Evolutionary conservation across 202 grass and related monocot genomes (phyloP), one percentile per base, ranked within the genome.

Genomic region (Schoenoplectus triqueter): DNA sequence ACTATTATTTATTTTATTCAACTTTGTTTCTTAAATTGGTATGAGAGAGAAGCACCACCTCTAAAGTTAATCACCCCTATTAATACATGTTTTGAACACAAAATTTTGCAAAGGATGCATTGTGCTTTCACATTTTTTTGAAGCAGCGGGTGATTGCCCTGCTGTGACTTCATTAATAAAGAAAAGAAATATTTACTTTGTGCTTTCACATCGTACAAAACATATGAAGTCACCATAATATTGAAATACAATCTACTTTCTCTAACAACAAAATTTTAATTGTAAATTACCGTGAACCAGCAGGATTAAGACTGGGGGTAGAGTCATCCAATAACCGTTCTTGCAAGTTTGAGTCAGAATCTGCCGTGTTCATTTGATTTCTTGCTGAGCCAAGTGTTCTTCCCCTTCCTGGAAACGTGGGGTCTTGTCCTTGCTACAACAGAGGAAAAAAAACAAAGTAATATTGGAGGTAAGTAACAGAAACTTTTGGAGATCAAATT

Each of bases 361-460:
- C 96, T 85, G 89, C 89, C 81, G 74, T 56, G 84, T 66, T 86
- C 84, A 84, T 49, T 78, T 89, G 87, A 67, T 86, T 88, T 85
- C 87, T 89, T 67, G 86, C 51, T 82, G 88, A 72, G 85, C 69
- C 74, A 88, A 98, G 87, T 19, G 90, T 80, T 2, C 80, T 88
- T 83, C 90, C 93, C 85, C 90, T 98, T 66, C 96, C 93, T 84
- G 96, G 96, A 89, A 99, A 99, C 87, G 90, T 94, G 39, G 90
- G 63, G 63, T 95, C 96, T 86, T 98, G 86, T 85, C 89, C 87
- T 88, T 91, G 84, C 96, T 99, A 88, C 42, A 88, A 39, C 65
- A 78, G 15, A 85, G 48, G 11, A 63, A 63, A 75, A 63, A 75
- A 31, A 15, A 62, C 74, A 10, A 83, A 75, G 54, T 70, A 76